phyloP scores from a whole-genome alignment of 176 grass and related monocot species.

The Oryza brachyantha region DNA sequence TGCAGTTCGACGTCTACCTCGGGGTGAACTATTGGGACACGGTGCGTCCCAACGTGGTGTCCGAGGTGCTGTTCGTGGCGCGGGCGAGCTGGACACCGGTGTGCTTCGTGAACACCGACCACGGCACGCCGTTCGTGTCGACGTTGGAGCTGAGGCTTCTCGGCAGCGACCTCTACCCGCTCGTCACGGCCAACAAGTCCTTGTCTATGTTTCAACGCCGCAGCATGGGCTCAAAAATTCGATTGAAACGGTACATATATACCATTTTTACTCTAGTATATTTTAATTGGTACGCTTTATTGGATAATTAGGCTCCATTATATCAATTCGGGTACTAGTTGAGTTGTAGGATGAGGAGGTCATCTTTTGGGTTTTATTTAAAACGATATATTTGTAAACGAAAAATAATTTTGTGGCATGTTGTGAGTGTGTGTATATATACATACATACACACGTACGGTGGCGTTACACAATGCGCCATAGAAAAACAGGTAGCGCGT shows the following conservation, averaged over 20 bases:
- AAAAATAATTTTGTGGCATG: too few species aligned
- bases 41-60: neutral
- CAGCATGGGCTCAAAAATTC: neutral
- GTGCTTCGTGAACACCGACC: conserved; percentile 26
- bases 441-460: too few species aligned
- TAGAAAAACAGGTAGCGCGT: too few species aligned
- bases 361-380: too few species aligned
- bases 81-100: neutral
- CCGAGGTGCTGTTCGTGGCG: conserved; percentile 1
- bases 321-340: too few species aligned
- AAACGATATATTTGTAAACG: too few species aligned
- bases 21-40: conserved; percentile 30
- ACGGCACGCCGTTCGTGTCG: conserved; percentile 25
- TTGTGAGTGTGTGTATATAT: too few species aligned
- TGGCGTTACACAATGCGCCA: too few species aligned
- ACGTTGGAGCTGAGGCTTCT: neutral
- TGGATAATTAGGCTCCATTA: too few species aligned
- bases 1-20: conserved; percentile 21
- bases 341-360: too few species aligned
- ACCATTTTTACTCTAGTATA: neutral
- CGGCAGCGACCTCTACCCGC: neutral
- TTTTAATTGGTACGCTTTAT: too few species aligned
- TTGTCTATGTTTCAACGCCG: neutral
- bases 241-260: too few species aligned
- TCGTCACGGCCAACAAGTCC: neutral